These are phyloP conservation scores for Deinandra increscens DNA, from an alignment of 129 eudicot species.

Conservation along the genomic window DNA sequence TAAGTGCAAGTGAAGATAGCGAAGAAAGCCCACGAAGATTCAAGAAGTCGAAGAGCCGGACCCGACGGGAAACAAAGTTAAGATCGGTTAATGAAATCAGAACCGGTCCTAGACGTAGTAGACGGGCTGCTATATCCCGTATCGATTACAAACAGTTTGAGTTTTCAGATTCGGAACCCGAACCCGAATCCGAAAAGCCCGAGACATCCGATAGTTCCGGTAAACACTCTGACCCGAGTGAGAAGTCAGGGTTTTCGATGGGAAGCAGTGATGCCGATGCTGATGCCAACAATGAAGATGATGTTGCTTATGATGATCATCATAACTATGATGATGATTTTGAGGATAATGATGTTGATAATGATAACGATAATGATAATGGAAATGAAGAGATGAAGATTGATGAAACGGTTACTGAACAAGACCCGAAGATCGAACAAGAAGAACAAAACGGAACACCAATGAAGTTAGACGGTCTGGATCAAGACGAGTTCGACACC, in stretches of 20 bases:
- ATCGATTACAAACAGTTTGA: constrained; percentile 67
- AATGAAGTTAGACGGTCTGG: constrained; percentile 42
- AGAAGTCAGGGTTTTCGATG: constrained; percentile 49
- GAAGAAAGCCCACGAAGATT: constrained; percentile 51
- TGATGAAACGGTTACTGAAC: constrained; percentile 39
- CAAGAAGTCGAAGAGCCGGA: constrained; percentile 51
- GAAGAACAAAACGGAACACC: constrained; percentile 36
- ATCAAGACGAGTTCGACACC: constrained; percentile 50
- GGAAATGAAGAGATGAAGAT: constrained; percentile 39
- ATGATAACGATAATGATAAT: constrained; percentile 33
- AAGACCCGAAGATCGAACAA: constrained; percentile 35
- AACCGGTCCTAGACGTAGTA: constrained; percentile 77
- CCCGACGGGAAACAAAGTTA: constrained; percentile 61
- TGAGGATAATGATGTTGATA: constrained; percentile 41
- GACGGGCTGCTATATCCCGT: constrained; percentile 66
- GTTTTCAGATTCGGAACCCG: constrained; percentile 74
- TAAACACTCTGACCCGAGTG: constrained; percentile 46
- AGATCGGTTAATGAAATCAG: constrained; percentile 56
- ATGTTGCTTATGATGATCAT: constrained; percentile 39
- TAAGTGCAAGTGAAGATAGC: constrained; percentile 69
- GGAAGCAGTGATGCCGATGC: constrained; percentile 55
- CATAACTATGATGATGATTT: constrained; percentile 30
- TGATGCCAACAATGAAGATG: constrained; percentile 38
- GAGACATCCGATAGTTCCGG: constrained; percentile 50
- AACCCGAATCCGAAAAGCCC: constrained; percentile 52